Evolutionary conservation across 345 rosid species (phyloP).

Genomic region (Rhodomyrtus tomentosa): DNA sequence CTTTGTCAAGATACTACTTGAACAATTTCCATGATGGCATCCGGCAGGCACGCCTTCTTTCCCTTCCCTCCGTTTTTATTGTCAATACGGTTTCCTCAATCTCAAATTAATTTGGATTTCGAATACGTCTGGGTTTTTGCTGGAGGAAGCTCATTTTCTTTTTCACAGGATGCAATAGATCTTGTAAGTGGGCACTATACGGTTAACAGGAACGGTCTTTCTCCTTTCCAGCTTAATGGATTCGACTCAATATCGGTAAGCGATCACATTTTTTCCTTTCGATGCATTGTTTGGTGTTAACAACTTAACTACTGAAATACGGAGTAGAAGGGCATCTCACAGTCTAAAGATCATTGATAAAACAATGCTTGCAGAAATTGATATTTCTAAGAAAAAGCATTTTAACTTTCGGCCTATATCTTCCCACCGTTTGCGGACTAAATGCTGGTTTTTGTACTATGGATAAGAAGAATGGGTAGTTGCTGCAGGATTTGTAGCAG

Average conservation of each 20-base stretch:
- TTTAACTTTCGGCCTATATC: neutral
- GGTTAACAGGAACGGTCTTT: slow-evolving; percentile 49
- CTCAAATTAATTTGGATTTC: neutral
- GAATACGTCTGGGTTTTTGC: neutral
- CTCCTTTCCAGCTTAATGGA: slow-evolving; percentile 65
- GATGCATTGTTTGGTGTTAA: neutral
- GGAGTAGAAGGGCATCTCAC: neutral
- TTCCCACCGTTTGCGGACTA: neutral
- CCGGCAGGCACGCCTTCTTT: slow-evolving; percentile 62
- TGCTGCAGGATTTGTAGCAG: neutral
- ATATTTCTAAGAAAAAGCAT: neutral
- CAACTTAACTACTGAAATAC: neutral
- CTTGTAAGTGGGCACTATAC: slow-evolving; percentile 82
- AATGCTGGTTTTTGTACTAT: neutral
- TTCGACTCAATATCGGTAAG: slow-evolving; percentile 66
- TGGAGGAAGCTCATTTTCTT: neutral
- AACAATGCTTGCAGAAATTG: neutral
- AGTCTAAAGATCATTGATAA: neutral
- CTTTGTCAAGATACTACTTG: slow-evolving; percentile 82
- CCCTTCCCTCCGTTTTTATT: neutral
- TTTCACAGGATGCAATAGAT: slow-evolving; percentile 82
- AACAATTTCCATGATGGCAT: slow-evolving; percentile 96
- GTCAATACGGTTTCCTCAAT: neutral
- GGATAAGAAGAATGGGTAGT: neutral
- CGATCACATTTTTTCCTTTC: neutral